These are phyloP conservation scores for Penicillium sp. DNA, from an alignment of 2,329 filamentous ascomycete species.

Conservation along the genomic window DNA sequence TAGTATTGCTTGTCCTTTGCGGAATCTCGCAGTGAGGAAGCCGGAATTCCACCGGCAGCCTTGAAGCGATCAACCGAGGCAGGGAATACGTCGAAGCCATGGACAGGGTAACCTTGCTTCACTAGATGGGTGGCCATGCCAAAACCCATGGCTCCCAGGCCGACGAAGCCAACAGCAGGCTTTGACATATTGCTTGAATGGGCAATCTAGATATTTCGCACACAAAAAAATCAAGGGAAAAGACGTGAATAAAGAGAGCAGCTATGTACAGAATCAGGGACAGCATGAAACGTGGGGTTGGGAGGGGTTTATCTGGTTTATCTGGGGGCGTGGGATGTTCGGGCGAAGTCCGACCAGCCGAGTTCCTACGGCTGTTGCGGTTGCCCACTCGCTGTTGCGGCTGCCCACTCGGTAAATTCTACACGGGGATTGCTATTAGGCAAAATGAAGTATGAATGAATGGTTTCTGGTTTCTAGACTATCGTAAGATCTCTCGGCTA, in stretches of 20 bases:
- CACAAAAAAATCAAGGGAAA: no score
- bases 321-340: slow-evolving; percentile 23
- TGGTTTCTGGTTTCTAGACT: not conserved
- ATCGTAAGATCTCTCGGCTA: not conserved
- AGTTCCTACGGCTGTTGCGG: not conserved
- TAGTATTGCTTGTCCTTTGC: slow-evolving; percentile 64
- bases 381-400: no score
- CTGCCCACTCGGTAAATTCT: not conserved
- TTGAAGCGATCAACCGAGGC: slow-evolving; percentile 70
- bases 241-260: not conserved
- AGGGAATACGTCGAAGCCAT: slow-evolving; percentile 72
- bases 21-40: slow-evolving; percentile 64
- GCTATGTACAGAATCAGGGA: not conserved
- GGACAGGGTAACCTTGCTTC: slow-evolving; percentile 67
- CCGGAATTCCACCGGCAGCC: slow-evolving; percentile 63
- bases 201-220: not conserved
- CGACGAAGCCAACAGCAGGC: slow-evolving; percentile 67
- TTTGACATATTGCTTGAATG: slow-evolving; percentile 43
- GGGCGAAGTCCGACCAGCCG: slow-evolving; percentile 22
- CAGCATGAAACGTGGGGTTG: not conserved
- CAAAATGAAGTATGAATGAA: not conserved
- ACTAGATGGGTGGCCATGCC: slow-evolving; percentile 78
- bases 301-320: slow-evolving; percentile 18
- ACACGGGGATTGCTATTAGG: not conserved
- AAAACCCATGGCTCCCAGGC: slow-evolving; percentile 81